phyloP scores from a whole-genome alignment of 371 early-diverging fungal genomes.

The Syncephalastrum monosporum region DNA sequence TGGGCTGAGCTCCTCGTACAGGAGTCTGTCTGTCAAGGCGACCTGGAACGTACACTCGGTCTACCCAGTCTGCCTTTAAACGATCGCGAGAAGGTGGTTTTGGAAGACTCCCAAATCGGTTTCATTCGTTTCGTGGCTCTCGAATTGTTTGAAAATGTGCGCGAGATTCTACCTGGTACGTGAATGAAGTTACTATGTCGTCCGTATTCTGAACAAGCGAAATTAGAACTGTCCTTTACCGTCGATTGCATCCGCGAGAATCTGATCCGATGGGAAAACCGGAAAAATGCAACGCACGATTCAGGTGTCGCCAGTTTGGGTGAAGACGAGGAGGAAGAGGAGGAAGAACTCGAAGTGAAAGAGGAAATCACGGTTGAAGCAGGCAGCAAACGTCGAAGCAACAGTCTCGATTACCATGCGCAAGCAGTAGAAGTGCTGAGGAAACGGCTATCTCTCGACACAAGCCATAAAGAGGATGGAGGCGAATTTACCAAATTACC shows the following conservation, averaged over 20 bases:
- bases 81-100: slow-evolving; percentile 47
- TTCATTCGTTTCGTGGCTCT: slow-evolving; percentile 71
- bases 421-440: slow-evolving; percentile 13
- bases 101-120: slow-evolving; percentile 65
- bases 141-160: slow-evolving; percentile 61
- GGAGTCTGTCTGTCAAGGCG: slow-evolving; percentile 67
- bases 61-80: slow-evolving; percentile 53
- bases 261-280: slow-evolving; percentile 35
- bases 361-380: slow-evolving; percentile 3
- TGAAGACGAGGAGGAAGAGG: slow-evolving; percentile 3
- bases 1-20: slow-evolving; percentile 60
- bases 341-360: slow-evolving; percentile 1
- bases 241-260: slow-evolving; percentile 41
- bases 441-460: slow-evolving; percentile 15
- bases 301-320: slow-evolving; percentile 15
- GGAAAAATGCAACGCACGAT: slow-evolving; percentile 25
- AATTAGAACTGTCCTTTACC: slow-evolving; percentile 35
- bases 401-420: slow-evolving; percentile 18
- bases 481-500: slow-evolving; percentile 15
- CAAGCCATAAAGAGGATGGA: background rate
- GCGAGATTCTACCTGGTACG: slow-evolving; percentile 32
- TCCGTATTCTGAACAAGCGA: background rate
- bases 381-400: slow-evolving; percentile 4
- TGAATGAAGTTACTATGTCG: background rate
- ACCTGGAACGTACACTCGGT: slow-evolving; percentile 60